phyloP scores from a whole-genome alignment of 441 rosid species.

The Erysimum cheiri region DNA sequence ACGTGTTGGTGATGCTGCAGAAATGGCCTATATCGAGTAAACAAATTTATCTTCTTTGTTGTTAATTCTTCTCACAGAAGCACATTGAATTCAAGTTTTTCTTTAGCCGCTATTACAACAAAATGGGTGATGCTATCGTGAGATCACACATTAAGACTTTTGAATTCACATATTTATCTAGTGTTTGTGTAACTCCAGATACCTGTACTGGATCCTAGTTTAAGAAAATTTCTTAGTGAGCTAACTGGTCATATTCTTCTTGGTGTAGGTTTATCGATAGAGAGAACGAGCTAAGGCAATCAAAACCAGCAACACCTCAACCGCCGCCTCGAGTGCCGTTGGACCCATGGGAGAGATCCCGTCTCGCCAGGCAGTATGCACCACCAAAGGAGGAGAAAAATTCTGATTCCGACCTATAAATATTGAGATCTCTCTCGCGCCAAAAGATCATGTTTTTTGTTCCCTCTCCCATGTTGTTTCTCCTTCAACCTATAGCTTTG shows the following conservation, averaged over 20 bases:
- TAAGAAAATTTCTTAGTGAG: background rate
- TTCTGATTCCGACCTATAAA: conserved; percentile 60
- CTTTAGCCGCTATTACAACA: background rate
- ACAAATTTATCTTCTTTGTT: background rate
- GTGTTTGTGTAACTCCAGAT: background rate
- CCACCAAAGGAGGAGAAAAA: conserved; percentile 79
- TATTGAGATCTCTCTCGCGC: conserved; percentile 5
- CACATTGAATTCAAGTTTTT: background rate
- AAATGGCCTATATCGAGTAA: conserved; percentile 94
- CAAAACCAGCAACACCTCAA: conserved; percentile 79
- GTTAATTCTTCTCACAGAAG: background rate
- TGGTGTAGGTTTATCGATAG: conserved; percentile 78
- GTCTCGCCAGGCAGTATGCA: conserved; percentile 72
- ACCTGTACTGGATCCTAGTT: background rate
- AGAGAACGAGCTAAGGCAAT: conserved; percentile 87
- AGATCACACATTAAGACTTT: background rate
- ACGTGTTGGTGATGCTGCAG: conserved; percentile 96
- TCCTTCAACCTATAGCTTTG: conserved; percentile 28
- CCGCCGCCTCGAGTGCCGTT: conserved; percentile 66
- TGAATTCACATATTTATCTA: background rate
- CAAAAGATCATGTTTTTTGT: conserved; percentile 6
- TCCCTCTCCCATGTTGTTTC: conserved; percentile 16
- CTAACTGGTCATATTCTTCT: background rate
- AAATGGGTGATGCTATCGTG: background rate
- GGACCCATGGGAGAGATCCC: conserved; percentile 87